Evolutionary conservation across 2,329 filamentous ascomycete genomes (phyloP).

Genomic region (Elsinoe batatas): DNA sequence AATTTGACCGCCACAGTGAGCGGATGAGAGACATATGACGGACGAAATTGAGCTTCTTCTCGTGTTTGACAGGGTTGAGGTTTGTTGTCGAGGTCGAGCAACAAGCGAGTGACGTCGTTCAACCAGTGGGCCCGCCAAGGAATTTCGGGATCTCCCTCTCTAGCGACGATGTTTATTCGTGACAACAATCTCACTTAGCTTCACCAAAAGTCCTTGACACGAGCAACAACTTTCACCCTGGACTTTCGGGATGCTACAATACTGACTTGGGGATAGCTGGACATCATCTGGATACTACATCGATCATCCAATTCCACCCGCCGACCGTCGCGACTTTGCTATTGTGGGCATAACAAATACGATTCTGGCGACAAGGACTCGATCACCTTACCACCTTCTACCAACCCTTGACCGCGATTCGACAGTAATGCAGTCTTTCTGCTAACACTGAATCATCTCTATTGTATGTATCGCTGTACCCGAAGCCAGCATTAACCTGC

Average conservation of each 20-base stretch:
- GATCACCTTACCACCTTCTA: neutral
- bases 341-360: neutral
- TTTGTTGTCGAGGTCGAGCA: neutral
- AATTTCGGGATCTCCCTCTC: too few species aligned
- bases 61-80: neutral
- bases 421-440: neutral
- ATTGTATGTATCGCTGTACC: neutral
- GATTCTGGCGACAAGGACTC: neutral
- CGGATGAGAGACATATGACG: neutral
- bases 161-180: too few species aligned
- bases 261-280: neutral
- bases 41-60: neutral
- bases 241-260: too few species aligned
- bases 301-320: neutral
- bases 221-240: neutral
- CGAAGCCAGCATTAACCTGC: neutral
- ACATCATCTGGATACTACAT: neutral
- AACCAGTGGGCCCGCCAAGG: too few species aligned
- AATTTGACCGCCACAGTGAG: neutral
- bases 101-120: neutral
- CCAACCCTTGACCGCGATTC: neutral
- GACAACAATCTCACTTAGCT: neutral
- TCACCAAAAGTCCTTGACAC: neutral
- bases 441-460: neutral
- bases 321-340: neutral